A percentile compares a stretch with the other conserved stretches of the same genome.
These are phyloP conservation scores for Candida oleophila DNA, from an alignment of 805 yeast species.

Conservation along the genomic window DNA sequence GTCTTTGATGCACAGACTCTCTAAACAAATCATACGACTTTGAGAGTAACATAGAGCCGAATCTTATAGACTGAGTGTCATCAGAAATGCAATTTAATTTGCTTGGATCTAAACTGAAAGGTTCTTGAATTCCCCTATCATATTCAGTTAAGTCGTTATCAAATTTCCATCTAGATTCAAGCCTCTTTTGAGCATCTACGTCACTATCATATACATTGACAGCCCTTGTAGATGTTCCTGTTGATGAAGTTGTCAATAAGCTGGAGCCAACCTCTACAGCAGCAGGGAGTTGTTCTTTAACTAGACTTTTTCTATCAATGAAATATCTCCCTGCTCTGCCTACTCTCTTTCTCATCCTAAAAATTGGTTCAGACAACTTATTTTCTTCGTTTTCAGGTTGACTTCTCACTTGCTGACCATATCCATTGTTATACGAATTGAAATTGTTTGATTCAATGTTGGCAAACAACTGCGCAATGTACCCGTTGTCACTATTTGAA, in stretches of 20 bases:
- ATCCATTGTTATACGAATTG: constrained; percentile 40
- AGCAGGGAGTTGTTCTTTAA: constrained; percentile 16
- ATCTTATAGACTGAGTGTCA: constrained; percentile 85
- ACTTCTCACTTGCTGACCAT: constrained; percentile 21
- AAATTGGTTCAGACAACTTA: constrained; percentile 48
- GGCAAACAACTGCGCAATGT: constrained; percentile 37
- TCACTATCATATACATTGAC: constrained; percentile 47
- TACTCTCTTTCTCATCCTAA: constrained; percentile 67
- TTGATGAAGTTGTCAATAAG: too few relatives aligned
- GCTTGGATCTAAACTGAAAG: constrained; percentile 77
- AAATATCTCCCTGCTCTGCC: constrained; percentile 72
- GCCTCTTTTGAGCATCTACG: constrained; percentile 44
- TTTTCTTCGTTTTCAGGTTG: constrained; percentile 20
- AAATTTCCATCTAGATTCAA: constrained; percentile 65
- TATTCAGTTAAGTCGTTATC: constrained; percentile 54
- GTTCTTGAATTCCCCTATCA: constrained; percentile 38
- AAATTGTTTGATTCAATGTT: constrained; percentile 40
- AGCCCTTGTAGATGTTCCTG: constrained; percentile 13
- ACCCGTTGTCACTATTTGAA: constrained; percentile 24
- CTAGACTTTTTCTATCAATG: constrained; percentile 69
- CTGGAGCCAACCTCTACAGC: too few relatives aligned
- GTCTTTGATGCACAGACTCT: constrained; percentile 73
- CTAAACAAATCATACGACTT: constrained; percentile 80
- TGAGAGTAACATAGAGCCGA: constrained; percentile 86
- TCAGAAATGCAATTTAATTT: constrained; percentile 76